phyloP scores from a whole-genome alignment of 192 early-diverging fungal genomes.

The Paraglomus occultum region DNA sequence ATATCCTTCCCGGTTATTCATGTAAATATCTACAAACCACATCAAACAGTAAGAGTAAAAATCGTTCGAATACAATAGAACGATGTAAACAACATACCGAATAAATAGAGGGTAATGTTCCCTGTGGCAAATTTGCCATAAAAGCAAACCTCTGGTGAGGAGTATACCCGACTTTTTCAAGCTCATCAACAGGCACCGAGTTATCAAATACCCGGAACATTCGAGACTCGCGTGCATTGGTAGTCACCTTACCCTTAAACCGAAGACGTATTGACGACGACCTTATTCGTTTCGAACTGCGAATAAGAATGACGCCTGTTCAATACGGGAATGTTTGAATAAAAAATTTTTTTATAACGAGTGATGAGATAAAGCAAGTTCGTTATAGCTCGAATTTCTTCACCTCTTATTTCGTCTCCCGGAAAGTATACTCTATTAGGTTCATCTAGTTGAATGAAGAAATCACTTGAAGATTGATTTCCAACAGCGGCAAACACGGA shows the following conservation, averaged over 20 bases:
- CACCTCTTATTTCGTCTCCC: conserved; percentile 4
- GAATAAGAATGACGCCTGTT: not conserved
- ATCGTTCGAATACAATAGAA: not conserved
- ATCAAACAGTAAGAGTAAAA: not conserved
- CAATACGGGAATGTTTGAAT: not conserved
- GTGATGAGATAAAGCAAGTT: not conserved
- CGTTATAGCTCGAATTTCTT: not conserved
- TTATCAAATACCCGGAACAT: not conserved
- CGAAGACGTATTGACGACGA: not conserved
- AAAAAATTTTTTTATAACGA: not conserved
- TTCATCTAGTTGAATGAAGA: conserved; percentile 4
- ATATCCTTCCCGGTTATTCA: too few relatives aligned
- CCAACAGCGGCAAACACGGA: too few relatives aligned
- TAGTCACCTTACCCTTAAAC: not conserved
- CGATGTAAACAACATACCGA: not conserved
- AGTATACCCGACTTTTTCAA: not conserved
- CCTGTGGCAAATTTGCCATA: not conserved
- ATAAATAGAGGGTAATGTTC: not conserved
- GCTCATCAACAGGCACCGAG: too few relatives aligned
- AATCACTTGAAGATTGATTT: not conserved
- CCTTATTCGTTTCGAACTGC: not conserved
- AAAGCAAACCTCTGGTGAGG: not conserved
- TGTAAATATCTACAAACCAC: too few relatives aligned
- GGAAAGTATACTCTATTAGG: conserved; percentile 4
- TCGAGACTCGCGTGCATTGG: not conserved